These are phyloP conservation scores for Salix viminalis DNA, from an alignment of 345 rosid genomes.

Conservation along the genomic window DNA sequence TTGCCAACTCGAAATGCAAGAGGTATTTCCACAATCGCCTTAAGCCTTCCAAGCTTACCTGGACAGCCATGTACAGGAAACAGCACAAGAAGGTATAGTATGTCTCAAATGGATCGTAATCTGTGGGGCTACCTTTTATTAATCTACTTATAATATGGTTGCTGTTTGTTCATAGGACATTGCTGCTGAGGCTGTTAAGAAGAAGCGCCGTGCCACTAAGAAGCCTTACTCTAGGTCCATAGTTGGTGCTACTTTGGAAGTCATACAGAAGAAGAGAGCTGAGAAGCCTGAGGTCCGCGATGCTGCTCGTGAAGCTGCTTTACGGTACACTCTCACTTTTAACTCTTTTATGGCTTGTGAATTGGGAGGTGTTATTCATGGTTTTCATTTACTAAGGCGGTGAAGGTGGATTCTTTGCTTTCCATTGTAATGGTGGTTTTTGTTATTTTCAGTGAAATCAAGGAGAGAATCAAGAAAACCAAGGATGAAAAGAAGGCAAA, in stretches of 20 bases:
- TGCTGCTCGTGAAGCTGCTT: constrained; percentile 62
- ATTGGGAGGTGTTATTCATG: background rate
- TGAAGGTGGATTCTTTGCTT: background rate
- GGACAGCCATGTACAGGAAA: constrained; percentile 71
- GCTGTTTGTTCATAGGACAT: constrained; percentile 33
- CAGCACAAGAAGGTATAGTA: constrained; percentile 58
- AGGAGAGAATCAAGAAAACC: constrained; percentile 79
- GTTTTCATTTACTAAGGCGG: background rate
- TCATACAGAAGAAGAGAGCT: constrained; percentile 55
- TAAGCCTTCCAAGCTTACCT: constrained; percentile 87
- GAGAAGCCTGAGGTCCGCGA: constrained; percentile 71
- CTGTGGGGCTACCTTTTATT: background rate
- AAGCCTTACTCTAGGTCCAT: constrained; percentile 71
- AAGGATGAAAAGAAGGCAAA: constrained; percentile 84
- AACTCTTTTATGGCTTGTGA: background rate
- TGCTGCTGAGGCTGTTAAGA: constrained; percentile 56
- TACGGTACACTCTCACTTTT: constrained; percentile 23
- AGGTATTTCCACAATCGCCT: constrained; percentile 83
- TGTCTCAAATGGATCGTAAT: background rate
- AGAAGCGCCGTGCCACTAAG: constrained; percentile 47
- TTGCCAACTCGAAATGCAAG: constrained; percentile 81
- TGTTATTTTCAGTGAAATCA: constrained; percentile 50
- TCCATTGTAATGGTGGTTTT: background rate
- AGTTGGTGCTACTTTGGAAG: constrained; percentile 66
- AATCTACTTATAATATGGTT: background rate